Percentiles rank a stretch among this genome's conserved stretches.
These are phyloP conservation scores for Stagonosporopsis rhizophila DNA, from an alignment of 2,329 filamentous ascomycete species.

Conservation along the genomic window DNA sequence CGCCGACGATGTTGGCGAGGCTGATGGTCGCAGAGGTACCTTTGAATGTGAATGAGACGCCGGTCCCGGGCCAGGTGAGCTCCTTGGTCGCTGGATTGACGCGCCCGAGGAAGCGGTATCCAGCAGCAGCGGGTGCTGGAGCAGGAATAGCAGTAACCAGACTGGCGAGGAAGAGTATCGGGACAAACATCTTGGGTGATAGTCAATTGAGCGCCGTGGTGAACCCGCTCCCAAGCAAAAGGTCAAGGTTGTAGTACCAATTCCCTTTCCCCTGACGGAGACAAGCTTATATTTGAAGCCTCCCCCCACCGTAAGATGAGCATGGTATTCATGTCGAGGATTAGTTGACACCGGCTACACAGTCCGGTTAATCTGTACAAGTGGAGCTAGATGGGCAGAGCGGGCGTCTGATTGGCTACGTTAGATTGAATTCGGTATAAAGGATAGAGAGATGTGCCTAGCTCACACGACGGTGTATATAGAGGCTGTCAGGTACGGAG, in stretches of 20 bases:
- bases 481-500: constrained; percentile 2
- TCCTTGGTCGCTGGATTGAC: constrained; percentile 54
- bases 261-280: not conserved
- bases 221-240: not conserved
- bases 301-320: not conserved
- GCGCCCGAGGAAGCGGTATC: constrained; percentile 43
- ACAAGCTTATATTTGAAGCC: not conserved
- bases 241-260: not conserved
- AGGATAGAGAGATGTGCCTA: constrained; percentile 7
- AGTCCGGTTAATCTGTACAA: constrained; percentile 11
- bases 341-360: constrained; percentile 2
- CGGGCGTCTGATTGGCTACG: constrained; percentile 2
- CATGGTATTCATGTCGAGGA: constrained; percentile 8
- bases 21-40: constrained; percentile 51
- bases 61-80: constrained; percentile 56
- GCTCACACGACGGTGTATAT: not conserved
- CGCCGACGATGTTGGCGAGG: constrained; percentile 42
- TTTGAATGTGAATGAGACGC: constrained; percentile 52
- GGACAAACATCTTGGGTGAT: constrained; percentile 2
- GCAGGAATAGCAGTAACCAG: constrained; percentile 6
- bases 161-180: constrained; percentile 5
- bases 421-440: constrained; percentile 9
- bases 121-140: constrained; percentile 6
- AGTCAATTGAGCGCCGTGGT: too few relatives aligned
- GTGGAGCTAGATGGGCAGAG: not conserved